Evolutionary conservation across 192 early-diverging fungal species (phyloP).

Genomic region (Hyaloraphidium curvatum): DNA sequence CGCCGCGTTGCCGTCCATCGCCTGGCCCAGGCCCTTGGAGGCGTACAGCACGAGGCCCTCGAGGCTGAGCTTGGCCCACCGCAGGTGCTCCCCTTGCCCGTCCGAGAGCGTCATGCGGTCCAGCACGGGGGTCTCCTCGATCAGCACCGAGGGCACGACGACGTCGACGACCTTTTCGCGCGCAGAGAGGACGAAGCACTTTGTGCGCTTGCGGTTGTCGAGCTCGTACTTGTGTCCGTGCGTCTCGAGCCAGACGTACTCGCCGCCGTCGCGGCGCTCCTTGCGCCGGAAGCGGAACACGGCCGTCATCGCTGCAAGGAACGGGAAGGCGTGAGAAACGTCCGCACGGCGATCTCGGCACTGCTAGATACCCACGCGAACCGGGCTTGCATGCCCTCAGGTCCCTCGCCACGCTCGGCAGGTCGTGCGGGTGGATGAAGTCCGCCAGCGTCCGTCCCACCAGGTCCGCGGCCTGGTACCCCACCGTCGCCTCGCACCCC

Average conservation of each 20-base stretch:
- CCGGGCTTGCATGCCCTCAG: not conserved
- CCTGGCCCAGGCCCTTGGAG: constrained; percentile 1
- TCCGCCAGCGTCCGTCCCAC: not conserved
- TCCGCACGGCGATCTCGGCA: too few species aligned
- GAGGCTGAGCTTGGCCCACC: constrained; percentile 37
- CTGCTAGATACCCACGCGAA: not conserved
- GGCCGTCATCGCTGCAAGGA: not conserved
- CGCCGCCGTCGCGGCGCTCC: not conserved
- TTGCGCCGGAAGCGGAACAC: not conserved
- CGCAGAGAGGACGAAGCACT: not conserved
- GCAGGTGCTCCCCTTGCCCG: constrained; percentile 11
- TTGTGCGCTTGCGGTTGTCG: not conserved
- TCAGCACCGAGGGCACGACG: not conserved
- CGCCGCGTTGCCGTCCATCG: not conserved
- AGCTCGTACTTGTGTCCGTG: not conserved
- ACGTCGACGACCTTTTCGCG: not conserved
- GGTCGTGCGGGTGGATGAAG: not conserved
- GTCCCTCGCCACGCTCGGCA: not conserved
- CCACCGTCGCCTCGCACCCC: not conserved
- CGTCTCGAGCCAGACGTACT: not conserved
- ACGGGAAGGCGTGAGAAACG: not conserved
- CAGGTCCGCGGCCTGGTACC: not conserved
- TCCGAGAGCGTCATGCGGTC: not conserved
- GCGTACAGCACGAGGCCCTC: constrained; percentile 36
- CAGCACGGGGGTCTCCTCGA: not conserved